Conservation (phyloP, 306 rosid genomes). For the Pyrus betulifolia region DNA sequence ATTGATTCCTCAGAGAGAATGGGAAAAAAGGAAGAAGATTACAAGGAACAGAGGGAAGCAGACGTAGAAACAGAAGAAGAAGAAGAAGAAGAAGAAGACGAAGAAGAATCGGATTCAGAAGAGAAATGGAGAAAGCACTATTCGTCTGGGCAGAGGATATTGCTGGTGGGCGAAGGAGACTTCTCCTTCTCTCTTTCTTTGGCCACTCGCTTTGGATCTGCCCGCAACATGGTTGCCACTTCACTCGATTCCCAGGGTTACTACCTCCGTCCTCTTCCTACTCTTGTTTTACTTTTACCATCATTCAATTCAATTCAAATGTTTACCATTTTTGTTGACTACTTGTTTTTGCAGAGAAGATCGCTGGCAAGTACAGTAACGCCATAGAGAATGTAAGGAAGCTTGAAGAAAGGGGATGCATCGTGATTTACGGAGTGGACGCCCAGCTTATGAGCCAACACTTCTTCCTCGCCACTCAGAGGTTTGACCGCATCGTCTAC, state of each 20-base stretch:
- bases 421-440: constrained; percentile 53
- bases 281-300: not conserved
- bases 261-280: not conserved
- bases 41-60: not conserved
- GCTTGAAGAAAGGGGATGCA: constrained; percentile 63
- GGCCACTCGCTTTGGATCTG: constrained; percentile 56
- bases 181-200: constrained; percentile 62
- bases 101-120: constrained; percentile 8
- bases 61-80: not conserved
- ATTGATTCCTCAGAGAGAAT: too few species aligned
- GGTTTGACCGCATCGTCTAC: constrained; percentile 68
- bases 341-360: constrained; percentile 22
- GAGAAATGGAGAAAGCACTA: constrained; percentile 63
- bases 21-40: not conserved
- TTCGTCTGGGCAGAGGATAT: constrained; percentile 57
- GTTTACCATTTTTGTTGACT: not conserved
- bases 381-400: constrained; percentile 55
- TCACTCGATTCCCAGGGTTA: constrained; percentile 65
- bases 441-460: constrained; percentile 57
- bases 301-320: too few species aligned
- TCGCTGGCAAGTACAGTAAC: constrained; percentile 52
- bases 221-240: constrained; percentile 62
- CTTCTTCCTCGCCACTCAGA: constrained; percentile 73
- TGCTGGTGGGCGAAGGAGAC: constrained; percentile 81
- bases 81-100: not conserved